Base-by-base conservation (phyloP, 371 early-diverging fungal genomes). In the Mucor saturninus region DNA sequence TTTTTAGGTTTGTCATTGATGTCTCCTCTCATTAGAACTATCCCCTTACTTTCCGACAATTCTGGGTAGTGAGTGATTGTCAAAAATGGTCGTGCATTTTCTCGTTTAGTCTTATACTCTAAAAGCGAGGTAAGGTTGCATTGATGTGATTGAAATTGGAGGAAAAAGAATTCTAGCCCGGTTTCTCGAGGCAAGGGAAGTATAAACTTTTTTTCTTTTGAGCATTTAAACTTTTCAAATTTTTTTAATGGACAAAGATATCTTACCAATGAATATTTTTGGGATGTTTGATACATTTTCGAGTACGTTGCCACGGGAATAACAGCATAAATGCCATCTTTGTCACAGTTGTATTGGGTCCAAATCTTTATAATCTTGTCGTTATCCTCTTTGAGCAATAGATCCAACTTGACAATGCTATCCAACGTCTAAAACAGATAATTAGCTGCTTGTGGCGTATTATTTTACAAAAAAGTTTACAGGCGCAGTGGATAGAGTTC, bases 11-110 rank as follows among this genome's bases (percentile, higher is more conserved):
- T 62, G 29, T 82, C 80, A 9, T 83, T 81, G 38, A 90, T 64
- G 57, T 93, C 91, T 10, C 97, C 97, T 13, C 83, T 79, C 97
- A 97, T 97, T 57, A 97, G 77, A 28, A 95, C 95, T 53, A 97
- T 83, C 28, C 80, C 88, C 66, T 95, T 92, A 54, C 74, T 68
- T 0, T 90, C 87, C 13, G 78, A 71, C 42, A 95, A 74, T 42
- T 97, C 97, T 35, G 90, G 89, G 79, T 91, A 95, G 67, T 94
- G 92, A 5, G 93, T 92, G 54, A 97, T 71, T 9, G 92, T 91
- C 58, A 97, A 80, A 63, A 86, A 87, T 8, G 95, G 94, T 2
- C 92, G 82, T 9, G 95, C 92, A 54, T 88, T 83, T 40, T 81
- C 83, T 11, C 84, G 81, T 66, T 89, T 88, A 29, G 92, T 84